Conservation (phyloP, 208 protist genomes). For the Acanthamoeba royreba region DNA sequence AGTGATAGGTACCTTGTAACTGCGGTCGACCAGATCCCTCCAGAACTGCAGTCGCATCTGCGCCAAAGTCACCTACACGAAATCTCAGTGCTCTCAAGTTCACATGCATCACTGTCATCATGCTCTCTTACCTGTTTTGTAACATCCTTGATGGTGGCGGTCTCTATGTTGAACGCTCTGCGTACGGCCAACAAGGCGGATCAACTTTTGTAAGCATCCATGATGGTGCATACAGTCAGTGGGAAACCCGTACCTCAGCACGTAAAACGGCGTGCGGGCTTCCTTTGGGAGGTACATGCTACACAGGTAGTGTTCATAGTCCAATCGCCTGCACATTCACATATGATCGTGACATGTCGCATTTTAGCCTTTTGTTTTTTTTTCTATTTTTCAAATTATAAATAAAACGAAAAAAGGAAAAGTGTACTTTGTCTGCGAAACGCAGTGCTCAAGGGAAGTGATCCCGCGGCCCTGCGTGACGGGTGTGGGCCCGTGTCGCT, state of each 20-base stretch:
- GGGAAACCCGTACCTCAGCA: background rate
- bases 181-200: background rate
- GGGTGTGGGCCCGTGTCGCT: background rate
- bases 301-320: constrained; percentile 47
- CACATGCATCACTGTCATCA: too few relatives aligned
- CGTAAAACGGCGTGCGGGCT: background rate
- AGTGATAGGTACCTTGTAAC: background rate
- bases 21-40: background rate
- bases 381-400: too few relatives aligned
- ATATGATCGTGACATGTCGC: too few relatives aligned
- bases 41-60: constrained; percentile 13
- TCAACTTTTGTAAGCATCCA: too few relatives aligned
- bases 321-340: background rate
- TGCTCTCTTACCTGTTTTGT: background rate
- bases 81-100: too few relatives aligned
- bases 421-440: background rate
- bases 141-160: background rate
- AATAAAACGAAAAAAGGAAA: too few relatives aligned
- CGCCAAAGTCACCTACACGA: background rate
- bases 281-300: constrained; percentile 41
- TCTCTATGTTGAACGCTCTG: constrained; percentile 43
- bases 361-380: too few relatives aligned
- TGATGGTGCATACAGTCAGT: background rate
- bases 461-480: background rate
- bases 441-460: background rate